These are phyloP conservation scores for Infundibulicybe gibba DNA, from an alignment of 768 basidiomycete species.

Conservation along the genomic window DNA sequence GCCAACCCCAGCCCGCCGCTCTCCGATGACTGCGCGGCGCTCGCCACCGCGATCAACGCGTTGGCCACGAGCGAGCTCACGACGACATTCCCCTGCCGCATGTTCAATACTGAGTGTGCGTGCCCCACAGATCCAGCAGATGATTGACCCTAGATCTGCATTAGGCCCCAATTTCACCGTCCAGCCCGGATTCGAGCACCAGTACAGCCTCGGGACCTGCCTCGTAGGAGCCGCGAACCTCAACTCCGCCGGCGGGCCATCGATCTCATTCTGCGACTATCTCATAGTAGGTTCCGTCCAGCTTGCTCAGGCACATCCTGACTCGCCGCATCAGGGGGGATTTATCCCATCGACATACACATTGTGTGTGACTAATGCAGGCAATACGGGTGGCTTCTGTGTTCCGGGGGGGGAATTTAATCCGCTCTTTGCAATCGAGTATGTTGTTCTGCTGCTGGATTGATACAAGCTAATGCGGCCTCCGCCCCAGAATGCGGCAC, in stretches of 20 bases:
- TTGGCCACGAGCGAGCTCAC: background rate
- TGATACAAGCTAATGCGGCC: no score
- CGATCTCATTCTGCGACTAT: conserved; percentile 5
- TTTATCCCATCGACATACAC: no score
- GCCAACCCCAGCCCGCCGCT: background rate
- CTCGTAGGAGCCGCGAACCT: conserved; percentile 3
- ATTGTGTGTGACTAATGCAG: background rate
- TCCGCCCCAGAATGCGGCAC: no score
- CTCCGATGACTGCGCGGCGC: background rate
- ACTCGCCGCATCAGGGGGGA: no score
- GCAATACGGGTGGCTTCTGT: background rate
- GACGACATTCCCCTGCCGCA: background rate
- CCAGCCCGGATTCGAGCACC: conserved; percentile 3
- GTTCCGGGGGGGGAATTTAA: background rate
- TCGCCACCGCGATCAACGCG: background rate
- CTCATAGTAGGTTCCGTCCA: conserved; percentile 1
- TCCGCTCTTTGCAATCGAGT: background rate
- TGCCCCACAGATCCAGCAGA: no score
- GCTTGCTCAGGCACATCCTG: background rate
- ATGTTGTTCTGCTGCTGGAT: background rate
- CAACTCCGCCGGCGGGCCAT: conserved; percentile 1
- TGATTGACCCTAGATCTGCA: no score
- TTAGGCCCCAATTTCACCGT: conserved; percentile 8
- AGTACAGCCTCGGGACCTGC: conserved; percentile 6
- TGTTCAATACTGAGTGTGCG: background rate